Base-by-base conservation (phyloP, 2,329 filamentous ascomycete genomes). In the Elsinoe ampelina region DNA sequence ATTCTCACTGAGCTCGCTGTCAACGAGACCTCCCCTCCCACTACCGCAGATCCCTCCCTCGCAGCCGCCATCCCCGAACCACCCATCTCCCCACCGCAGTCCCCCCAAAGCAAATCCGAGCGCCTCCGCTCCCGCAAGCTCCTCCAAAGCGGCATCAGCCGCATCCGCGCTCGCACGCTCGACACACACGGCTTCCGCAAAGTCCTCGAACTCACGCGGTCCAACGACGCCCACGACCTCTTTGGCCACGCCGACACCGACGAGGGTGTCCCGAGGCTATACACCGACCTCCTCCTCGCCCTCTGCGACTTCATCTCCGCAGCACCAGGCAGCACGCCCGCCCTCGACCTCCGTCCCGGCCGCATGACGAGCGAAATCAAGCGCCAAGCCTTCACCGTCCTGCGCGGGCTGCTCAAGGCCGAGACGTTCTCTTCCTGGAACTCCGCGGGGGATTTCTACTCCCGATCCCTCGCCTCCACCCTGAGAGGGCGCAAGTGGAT, bases 171-270 rank as follows among this genome's bases (percentile, higher is more conserved):
- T 30, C 82, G 82, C 63, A 82, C 82, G 1, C 79, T 92, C n/a
- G 87, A 91, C 66, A 86, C 87, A 2, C 86, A 90, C 66, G 87
- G 87, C 57, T 89, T 91, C 76, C 81, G 87, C 55, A 87, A 87
- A 65, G 75, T 91, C 50, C 87, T 91, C 68, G 84, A 84, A 38
- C 78, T 90, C 61, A 78, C 89, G 17, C 48, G 56, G 59, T 83
- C 85, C 61, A 84, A 86, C 58, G 80, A 77, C 65, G 79, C 79
- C 20, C 68, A 71, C 63, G 77, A 82, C 12, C 75, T 82, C 17
- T 82, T 61, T 26, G 59, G 87, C 1, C 80, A 85, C 59, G 81
- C 5, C 2, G 54, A 47, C 15, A 34, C 17, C 17, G 42, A 38
- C 6, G 48, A 52, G 34, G 32, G 85, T 48, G 83, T 85, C 63